Evolutionary conservation across 306 rosid species (phyloP).

Genomic region (Quillaja saponaria): DNA sequence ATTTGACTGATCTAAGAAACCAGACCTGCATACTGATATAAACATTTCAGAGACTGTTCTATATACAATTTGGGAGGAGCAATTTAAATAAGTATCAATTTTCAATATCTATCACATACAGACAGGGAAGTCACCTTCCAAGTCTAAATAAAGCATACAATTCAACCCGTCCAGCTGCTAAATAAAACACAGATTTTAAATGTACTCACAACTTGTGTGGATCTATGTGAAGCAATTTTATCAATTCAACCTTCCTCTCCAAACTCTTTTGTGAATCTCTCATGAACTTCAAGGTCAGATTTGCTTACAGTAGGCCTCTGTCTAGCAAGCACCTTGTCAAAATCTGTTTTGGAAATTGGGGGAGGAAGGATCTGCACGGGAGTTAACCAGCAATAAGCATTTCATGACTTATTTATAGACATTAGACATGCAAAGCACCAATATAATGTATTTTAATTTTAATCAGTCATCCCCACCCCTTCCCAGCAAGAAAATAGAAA

Average conservation of each 20-base stretch:
- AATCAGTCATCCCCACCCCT: too few species aligned
- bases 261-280: slow-evolving; percentile 94
- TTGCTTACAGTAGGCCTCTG: slow-evolving; percentile 98
- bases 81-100: slow-evolving; percentile 33
- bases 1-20: slow-evolving; percentile 18
- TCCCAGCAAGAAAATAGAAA: too few species aligned
- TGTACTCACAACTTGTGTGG: slow-evolving; percentile 36
- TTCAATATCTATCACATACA: slow-evolving; percentile 40
- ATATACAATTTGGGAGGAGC: slow-evolving; percentile 53
- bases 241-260: slow-evolving; percentile 93
- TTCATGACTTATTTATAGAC: slow-evolving; percentile 5
- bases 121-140: slow-evolving; percentile 47
- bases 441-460: slow-evolving; percentile 16
- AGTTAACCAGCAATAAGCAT: slow-evolving; percentile 29
- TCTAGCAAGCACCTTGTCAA: slow-evolving; percentile 96
- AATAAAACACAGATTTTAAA: slow-evolving; percentile 43
- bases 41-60: slow-evolving; percentile 37
- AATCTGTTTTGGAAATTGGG: slow-evolving; percentile 78
- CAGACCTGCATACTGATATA: slow-evolving; percentile 19
- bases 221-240: slow-evolving; percentile 40
- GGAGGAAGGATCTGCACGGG: slow-evolving; percentile 90
- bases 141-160: slow-evolving; percentile 35
- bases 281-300: slow-evolving; percentile 80
- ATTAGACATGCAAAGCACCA: neutral
- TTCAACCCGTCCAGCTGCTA: slow-evolving; percentile 47